Evolutionary conservation across 2,329 filamentous ascomycete species (phyloP).

Genomic region (Hymenoscyphus salicellus): DNA sequence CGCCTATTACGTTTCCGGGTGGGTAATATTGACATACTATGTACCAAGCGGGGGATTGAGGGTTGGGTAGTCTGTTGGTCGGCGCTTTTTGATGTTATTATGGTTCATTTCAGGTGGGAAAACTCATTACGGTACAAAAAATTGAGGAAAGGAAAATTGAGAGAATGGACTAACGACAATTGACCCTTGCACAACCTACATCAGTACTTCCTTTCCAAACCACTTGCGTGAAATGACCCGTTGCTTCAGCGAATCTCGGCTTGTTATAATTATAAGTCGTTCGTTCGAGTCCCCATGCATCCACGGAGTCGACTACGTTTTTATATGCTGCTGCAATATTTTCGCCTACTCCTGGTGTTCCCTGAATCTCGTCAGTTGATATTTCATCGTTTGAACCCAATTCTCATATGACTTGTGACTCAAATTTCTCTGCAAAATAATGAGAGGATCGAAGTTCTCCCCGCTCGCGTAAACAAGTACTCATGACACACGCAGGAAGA

Average conservation of each 20-base stretch:
- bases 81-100: neutral
- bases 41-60: neutral
- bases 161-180: neutral
- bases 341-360: constrained; percentile 1
- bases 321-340: constrained; percentile 4
- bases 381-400: neutral
- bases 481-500: neutral
- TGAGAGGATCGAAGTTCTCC: neutral
- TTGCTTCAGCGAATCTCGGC: constrained; percentile 2
- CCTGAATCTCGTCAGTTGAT: neutral
- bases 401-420: neutral
- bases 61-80: neutral
- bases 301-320: neutral
- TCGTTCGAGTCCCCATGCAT: neutral
- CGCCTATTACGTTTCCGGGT: neutral
- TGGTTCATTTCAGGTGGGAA: neutral
- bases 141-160: neutral
- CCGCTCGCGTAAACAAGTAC: neutral
- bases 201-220: constrained; percentile 9
- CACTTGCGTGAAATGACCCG: constrained; percentile 13
- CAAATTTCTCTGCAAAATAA: neutral
- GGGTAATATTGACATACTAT: neutral
- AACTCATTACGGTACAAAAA: neutral
- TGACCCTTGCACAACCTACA: constrained; percentile 10
- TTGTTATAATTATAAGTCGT: constrained; percentile 7